These are phyloP conservation scores for Vanrija sp. DNA, from an alignment of 1,284 basidiomycete species.

Conservation along the genomic window DNA sequence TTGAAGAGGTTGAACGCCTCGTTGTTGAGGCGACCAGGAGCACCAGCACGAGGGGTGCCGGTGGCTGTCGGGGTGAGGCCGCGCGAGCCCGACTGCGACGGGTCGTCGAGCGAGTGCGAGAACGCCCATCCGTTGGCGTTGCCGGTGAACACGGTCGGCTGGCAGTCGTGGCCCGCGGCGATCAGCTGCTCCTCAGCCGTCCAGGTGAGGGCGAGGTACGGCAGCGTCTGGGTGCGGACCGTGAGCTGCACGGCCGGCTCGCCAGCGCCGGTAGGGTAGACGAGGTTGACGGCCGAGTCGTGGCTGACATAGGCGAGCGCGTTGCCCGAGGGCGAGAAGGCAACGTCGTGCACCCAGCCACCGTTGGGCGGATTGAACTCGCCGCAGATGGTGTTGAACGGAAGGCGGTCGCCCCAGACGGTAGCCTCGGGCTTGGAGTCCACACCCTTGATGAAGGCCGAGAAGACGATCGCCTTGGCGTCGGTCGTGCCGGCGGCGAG, in stretches of 20 bases:
- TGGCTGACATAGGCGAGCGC: slow-evolving; percentile 88
- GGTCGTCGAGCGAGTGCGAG: slow-evolving; percentile 77
- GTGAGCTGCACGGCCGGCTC: slow-evolving; percentile 57
- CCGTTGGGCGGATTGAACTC: slow-evolving; percentile 84
- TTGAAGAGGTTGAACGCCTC: slow-evolving; percentile 95
- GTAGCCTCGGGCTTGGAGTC: slow-evolving; percentile 87
- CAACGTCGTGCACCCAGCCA: slow-evolving; percentile 95
- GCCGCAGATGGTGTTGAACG: slow-evolving; percentile 96
- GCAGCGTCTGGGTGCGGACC: slow-evolving; percentile 71
- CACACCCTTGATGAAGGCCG: slow-evolving; percentile 98
- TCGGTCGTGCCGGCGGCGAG: slow-evolving; percentile 92
- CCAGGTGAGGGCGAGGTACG: slow-evolving; percentile 78
- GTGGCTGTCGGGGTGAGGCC: slow-evolving; percentile 39
- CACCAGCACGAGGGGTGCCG: slow-evolving; percentile 45
- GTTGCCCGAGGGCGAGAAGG: slow-evolving; percentile 93
- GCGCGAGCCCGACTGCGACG: slow-evolving; percentile 36
- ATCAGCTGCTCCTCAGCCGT: slow-evolving; percentile 74
- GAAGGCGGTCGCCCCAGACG: slow-evolving; percentile 95
- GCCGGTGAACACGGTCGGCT: slow-evolving; percentile 82
- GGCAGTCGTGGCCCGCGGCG: slow-evolving; percentile 96
- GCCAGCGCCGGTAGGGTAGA: slow-evolving; percentile 71
- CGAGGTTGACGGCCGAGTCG: slow-evolving; percentile 82
- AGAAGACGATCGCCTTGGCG: slow-evolving; percentile 95
- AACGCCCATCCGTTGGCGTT: slow-evolving; percentile 67
- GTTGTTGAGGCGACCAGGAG: slow-evolving; percentile 77